These are phyloP conservation scores for Flaveria robusta DNA, from an alignment of 129 eudicot genomes.

Conservation along the genomic window DNA sequence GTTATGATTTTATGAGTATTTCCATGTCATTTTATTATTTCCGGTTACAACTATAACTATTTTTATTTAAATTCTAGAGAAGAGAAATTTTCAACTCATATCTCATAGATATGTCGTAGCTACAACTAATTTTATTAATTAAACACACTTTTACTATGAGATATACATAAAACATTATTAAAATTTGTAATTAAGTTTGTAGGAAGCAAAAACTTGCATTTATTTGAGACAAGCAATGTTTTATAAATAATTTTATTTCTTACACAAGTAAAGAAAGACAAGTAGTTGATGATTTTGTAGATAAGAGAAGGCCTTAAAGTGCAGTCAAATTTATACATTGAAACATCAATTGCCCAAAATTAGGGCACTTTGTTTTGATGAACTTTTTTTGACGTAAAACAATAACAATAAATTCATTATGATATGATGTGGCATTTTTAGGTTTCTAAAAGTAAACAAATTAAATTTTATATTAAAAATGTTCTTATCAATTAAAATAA, in stretches of 20 bases:
- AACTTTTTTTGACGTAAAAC: conserved; percentile 5
- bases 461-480: background rate
- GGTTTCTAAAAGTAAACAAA: background rate
- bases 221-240: no score
- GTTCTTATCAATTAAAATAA: no score
- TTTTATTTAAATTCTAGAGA: background rate
- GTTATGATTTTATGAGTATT: no score
- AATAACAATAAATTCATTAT: background rate
- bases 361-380: conserved; percentile 22
- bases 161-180: background rate
- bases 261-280: conserved; percentile 7
- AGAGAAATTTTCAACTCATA: background rate
- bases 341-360: conserved; percentile 23
- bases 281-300: background rate
- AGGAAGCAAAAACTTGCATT: no score
- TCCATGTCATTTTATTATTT: no score
- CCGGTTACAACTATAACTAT: background rate
- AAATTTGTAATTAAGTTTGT: background rate
- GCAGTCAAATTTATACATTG: conserved; percentile 22
- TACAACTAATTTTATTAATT: background rate
- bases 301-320: conserved; percentile 3
- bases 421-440: background rate
- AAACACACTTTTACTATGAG: background rate
- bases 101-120: background rate
- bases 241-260: background rate